Base-by-base conservation (phyloP, 495 filamentous ascomycete genomes). In the Gamarada debralockiae region DNA sequence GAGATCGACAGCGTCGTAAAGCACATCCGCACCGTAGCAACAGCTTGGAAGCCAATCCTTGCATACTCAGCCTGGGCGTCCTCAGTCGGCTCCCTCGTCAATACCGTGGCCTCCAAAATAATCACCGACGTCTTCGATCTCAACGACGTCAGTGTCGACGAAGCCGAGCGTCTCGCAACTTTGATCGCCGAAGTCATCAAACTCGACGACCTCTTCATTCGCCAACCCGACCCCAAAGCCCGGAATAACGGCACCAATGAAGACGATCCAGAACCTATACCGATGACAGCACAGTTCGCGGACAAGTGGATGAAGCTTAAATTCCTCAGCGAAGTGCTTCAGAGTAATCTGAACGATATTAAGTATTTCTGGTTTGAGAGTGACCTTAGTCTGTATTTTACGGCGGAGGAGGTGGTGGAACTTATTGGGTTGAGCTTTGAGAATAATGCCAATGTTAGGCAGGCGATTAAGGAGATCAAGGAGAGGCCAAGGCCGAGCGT, bases 391-490 rank as follows among this genome's bases (percentile, higher is more conserved):
- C 60, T 93, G 50, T 90, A 95, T 56, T 96, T 96, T 66, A 81
- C 84, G 14, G 74, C 73, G 3, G 89, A 88, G 38, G 93, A 97
- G 71, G 80, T 97, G 34, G 73, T 95, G 17, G 93, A 97, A 58
- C 60, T 99, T 68, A 86, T 99, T 42, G 74, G 84, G 57, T 84
- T 90, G 14, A 78, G 95, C 64, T 99, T 99, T 72, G 91, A 92
- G 50, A 92, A 96, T 65, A 90, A 87, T 61, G 77, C 85, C 22
- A 72, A 87, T 61, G 81, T 91, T 40, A 79, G 86, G 62, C 82
- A 80, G 59, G 85, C 87, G 20, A 84, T 96, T 48, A 76, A 74
- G 52, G 89, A 96, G 68, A 95, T 98, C 56, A 80, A 78, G 64
- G 68, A 67, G 31, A 70, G 23, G n/a, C n/a, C 12, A 40, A 15